Evolutionary conservation across 2,329 filamentous ascomycete species (phyloP).

Genomic region (Pseudonectria foliicola): DNA sequence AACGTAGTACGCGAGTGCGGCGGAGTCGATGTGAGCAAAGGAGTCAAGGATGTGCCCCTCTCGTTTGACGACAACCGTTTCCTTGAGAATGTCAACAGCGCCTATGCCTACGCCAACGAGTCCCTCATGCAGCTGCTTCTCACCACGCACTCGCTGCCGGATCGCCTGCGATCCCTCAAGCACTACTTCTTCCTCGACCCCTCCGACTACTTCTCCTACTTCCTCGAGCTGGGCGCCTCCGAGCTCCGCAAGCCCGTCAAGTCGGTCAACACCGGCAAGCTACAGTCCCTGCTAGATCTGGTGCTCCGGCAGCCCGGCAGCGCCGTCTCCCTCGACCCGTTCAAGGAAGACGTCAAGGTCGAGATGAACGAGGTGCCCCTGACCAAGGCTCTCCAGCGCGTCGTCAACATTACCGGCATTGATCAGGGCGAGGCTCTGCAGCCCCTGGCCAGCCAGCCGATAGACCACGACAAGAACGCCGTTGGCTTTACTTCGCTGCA

Average conservation of each 20-base stretch:
- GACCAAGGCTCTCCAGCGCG: conserved; percentile 88
- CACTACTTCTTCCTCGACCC: conserved; percentile 99
- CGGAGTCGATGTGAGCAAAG: conserved; percentile 87
- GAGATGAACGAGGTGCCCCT: conserved; percentile 93
- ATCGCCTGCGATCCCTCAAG: conserved; percentile 81
- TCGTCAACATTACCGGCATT: conserved; percentile 93
- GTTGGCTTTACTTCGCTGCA: conserved; percentile 88
- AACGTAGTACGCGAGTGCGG: conserved; percentile 97
- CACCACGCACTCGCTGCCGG: conserved; percentile 85
- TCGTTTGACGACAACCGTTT: conserved; percentile 91
- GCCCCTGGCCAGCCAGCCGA: conserved; percentile 57
- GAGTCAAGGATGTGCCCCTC: conserved; percentile 77
- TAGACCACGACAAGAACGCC: conserved; percentile 81
- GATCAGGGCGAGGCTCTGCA: conserved; percentile 82
- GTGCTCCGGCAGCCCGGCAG: conserved; percentile 94
- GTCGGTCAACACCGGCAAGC: conserved; percentile 81
- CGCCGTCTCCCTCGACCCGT: conserved; percentile 87
- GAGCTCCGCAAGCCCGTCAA: conserved; percentile 88
- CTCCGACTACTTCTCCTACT: conserved; percentile 97
- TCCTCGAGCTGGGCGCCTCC: conserved; percentile 82
- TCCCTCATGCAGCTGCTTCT: conserved; percentile 85
- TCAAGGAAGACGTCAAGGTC: conserved; percentile 97
- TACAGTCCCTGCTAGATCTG: conserved; percentile 92
- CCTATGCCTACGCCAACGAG: conserved; percentile 92
- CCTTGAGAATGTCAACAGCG: conserved; percentile 89